Evolutionary conservation across 176 grass and related monocot genomes (phyloP).

Genomic region (Musa schizocarpa): DNA sequence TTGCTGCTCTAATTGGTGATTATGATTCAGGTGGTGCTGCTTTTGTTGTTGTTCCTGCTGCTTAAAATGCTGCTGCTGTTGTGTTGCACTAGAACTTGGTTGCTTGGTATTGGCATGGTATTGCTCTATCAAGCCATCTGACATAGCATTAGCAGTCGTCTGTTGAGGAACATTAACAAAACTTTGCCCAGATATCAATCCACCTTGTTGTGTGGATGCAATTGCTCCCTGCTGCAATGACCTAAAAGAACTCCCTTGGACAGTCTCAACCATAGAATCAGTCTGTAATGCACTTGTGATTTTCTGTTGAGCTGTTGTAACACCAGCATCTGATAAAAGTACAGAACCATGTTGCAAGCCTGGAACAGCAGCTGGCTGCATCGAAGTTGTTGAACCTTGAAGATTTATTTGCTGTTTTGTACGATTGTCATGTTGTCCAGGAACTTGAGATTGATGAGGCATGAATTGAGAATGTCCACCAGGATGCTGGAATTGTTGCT

Average conservation of each 20-base stretch:
- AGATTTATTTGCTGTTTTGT: constrained; percentile 52
- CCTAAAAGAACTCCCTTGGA: constrained; percentile 50
- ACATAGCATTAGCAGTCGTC: constrained; percentile 44
- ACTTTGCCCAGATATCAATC: constrained; percentile 15
- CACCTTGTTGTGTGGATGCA: constrained; percentile 22
- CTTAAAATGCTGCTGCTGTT: constrained; percentile 28
- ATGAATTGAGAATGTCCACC: constrained; percentile 38
- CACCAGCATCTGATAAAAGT: constrained; percentile 46
- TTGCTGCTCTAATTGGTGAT: constrained; percentile 50
- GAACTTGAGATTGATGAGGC: constrained; percentile 39
- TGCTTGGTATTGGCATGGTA: constrained; percentile 48
- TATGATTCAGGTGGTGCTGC: constrained; percentile 57
- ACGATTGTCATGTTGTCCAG: constrained; percentile 49
- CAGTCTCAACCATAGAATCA: constrained; percentile 39
- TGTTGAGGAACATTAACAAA: constrained; percentile 33
- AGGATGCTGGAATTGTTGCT: constrained; percentile 45
- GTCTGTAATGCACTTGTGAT: constrained; percentile 46
- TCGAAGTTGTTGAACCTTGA: constrained; percentile 28
- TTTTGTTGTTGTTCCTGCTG: constrained; percentile 19
- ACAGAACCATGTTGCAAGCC: constrained; percentile 50
- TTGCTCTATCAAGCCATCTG: constrained; percentile 45
- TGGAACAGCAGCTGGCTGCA: constrained; percentile 37
- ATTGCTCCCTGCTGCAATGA: constrained; percentile 57
- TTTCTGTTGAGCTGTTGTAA: constrained; percentile 52
- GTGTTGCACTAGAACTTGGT: constrained; percentile 48